phyloP scores from a whole-genome alignment of 2,329 filamentous ascomycete species.

The Curvularia lunata region DNA sequence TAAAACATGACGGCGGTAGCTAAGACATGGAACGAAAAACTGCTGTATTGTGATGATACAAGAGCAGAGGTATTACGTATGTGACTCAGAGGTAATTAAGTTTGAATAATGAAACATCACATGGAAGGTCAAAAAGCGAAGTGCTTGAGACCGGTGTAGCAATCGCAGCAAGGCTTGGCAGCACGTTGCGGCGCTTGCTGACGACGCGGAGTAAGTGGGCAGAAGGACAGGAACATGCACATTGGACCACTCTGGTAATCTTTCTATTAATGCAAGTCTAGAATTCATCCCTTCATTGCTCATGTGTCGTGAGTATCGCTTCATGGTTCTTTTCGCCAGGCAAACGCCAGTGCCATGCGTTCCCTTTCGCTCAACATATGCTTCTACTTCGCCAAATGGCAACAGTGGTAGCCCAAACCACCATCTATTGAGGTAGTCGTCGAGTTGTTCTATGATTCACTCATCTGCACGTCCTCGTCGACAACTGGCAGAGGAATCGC shows the following conservation, averaged over 20 bases:
- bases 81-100: not conserved
- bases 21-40: conserved; percentile 17
- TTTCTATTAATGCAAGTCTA: conserved; percentile 19
- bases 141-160: conserved; percentile 6
- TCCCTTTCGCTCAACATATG: conserved; percentile 11
- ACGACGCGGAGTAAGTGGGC: conserved; percentile 29
- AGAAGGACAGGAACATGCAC: conserved; percentile 11
- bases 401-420: not conserved
- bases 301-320: conserved; percentile 16
- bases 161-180: conserved; percentile 19
- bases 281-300: conserved; percentile 29
- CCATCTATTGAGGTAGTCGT: not conserved
- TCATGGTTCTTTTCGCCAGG: conserved; percentile 30
- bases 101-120: not conserved
- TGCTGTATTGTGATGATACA: conserved; percentile 7
- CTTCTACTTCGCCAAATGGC: not conserved
- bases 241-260: conserved; percentile 3
- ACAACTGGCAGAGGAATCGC: conserved; percentile 71
- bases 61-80: conserved; percentile 1
- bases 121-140: not conserved
- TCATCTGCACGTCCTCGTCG: conserved; percentile 53
- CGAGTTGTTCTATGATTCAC: conserved; percentile 23
- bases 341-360: conserved; percentile 39
- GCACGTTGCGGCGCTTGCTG: conserved; percentile 22
- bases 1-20: conserved; percentile 76